These are phyloP conservation scores for Phaffomyces antillensis DNA, from an alignment of 805 yeast genomes.

Conservation along the genomic window DNA sequence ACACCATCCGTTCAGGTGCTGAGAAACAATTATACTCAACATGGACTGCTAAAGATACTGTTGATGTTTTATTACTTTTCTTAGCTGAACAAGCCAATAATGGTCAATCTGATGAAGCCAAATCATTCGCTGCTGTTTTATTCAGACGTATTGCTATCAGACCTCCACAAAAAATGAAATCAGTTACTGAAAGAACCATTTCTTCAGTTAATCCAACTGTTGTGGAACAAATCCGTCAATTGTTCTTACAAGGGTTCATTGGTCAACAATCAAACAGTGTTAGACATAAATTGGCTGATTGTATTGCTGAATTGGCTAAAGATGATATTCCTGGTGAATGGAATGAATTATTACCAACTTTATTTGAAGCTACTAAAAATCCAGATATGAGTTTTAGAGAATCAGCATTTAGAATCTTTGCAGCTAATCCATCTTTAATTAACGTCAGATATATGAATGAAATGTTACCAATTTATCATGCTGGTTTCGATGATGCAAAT, in stretches of 20 bases:
- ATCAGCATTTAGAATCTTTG: conserved; percentile 82
- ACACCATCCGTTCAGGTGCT: conserved; percentile 66
- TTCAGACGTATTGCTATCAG: conserved; percentile 81
- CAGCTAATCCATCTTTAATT: conserved; percentile 76
- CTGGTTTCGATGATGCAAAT: conserved; percentile 72
- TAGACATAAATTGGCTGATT: conserved; percentile 90
- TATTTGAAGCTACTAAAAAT: conserved; percentile 56
- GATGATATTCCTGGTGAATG: conserved; percentile 55
- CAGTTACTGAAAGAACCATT: conserved; percentile 70
- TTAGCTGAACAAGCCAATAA: conserved; percentile 71
- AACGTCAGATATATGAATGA: conserved; percentile 49
- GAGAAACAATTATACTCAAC: conserved; percentile 65
- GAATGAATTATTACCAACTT: conserved; percentile 72
- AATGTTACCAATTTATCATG: conserved; percentile 61
- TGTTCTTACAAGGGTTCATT: conserved; percentile 67
- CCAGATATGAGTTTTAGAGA: conserved; percentile 69
- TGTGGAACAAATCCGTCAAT: conserved; percentile 52
- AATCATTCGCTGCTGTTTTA: conserved; percentile 77
- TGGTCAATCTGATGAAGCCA: conserved; percentile 52
- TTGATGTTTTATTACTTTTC: conserved; percentile 65
- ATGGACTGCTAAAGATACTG: conserved; percentile 66
- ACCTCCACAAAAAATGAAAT: conserved; percentile 60
- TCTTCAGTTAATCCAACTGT: conserved; percentile 59
- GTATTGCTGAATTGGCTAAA: conserved; percentile 86
- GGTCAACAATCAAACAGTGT: conserved; percentile 64